Evolutionary conservation across 106 monocot genomes (phyloP).

Genomic region (Iris macrosiphon): DNA sequence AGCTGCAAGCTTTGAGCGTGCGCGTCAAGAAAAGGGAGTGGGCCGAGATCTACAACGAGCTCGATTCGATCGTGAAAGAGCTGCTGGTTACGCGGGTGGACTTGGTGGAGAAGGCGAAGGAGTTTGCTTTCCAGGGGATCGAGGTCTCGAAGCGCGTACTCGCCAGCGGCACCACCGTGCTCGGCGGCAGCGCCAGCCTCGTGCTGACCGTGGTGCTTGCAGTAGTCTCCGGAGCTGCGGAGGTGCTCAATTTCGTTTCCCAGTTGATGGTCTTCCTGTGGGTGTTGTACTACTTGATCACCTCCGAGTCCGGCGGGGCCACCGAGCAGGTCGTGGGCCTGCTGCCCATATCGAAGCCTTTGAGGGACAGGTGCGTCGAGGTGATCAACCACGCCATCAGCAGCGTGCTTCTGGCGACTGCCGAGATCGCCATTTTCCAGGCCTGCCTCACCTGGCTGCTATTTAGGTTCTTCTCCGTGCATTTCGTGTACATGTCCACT

Average conservation of each 20-base stretch:
- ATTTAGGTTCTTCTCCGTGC: slow-evolving; percentile 48
- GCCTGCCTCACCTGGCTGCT: slow-evolving; percentile 58
- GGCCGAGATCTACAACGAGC: slow-evolving; percentile 39
- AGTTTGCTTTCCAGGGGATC: slow-evolving; percentile 41
- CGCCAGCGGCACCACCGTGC: slow-evolving; percentile 36
- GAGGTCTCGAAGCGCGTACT: slow-evolving; percentile 38
- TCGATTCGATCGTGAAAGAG: slow-evolving; percentile 45
- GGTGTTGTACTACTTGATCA: slow-evolving; percentile 66
- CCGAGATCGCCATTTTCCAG: slow-evolving; percentile 55
- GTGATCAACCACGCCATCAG: slow-evolving; percentile 63
- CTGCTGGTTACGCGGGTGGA: slow-evolving; percentile 38
- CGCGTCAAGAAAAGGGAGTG: slow-evolving; percentile 46
- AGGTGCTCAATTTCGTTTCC: slow-evolving; percentile 57
- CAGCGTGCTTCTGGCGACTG: slow-evolving; percentile 56
- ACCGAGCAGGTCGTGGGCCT: slow-evolving; percentile 53
- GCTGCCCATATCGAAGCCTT: slow-evolving; percentile 42
- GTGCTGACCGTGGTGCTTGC: slow-evolving; percentile 25
- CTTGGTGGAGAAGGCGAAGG: slow-evolving; percentile 54
- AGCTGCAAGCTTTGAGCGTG: slow-evolving; percentile 31
- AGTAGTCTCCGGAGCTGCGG: slow-evolving; percentile 56
- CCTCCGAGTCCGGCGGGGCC: slow-evolving; percentile 46
- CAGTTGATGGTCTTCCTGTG: slow-evolving; percentile 63
- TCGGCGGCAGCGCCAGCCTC: slow-evolving; percentile 52
- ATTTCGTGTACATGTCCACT: slow-evolving; percentile 65
- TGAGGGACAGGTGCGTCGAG: slow-evolving; percentile 35